A percentile compares a stretch with the other conserved stretches of the same genome.
Evolutionary conservation across 2,329 filamentous ascomycete species (phyloP).

Genomic region (Coniochaeta sp.): DNA sequence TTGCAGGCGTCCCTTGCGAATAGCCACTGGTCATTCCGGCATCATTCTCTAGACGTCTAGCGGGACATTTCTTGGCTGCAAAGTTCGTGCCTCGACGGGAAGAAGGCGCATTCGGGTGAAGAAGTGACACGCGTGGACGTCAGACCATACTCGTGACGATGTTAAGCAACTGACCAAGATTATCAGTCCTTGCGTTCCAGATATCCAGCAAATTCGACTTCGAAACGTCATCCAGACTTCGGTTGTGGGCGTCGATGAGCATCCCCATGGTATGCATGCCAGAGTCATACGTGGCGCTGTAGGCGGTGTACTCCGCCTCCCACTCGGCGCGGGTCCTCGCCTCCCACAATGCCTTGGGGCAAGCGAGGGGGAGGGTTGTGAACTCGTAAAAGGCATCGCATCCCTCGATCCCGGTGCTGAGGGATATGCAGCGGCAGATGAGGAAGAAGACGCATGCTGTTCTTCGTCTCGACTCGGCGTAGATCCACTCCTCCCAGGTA

Average conservation of each 20-base stretch:
- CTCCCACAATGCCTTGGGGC: neutral
- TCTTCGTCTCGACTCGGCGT: neutral
- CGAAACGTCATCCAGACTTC: neutral
- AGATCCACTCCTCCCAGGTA: slow-evolving; percentile 1
- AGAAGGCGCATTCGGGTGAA: too few species aligned
- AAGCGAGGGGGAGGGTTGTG: neutral
- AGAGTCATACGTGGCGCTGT: neutral
- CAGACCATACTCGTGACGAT: neutral
- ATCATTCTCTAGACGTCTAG: too few species aligned
- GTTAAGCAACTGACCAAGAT: neutral
- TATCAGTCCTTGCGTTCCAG: neutral
- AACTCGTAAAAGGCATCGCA: neutral
- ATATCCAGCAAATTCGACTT: neutral
- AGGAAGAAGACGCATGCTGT: neutral
- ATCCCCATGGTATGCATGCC: neutral
- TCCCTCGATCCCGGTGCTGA: neutral
- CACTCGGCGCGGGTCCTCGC: neutral
- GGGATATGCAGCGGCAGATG: slow-evolving; percentile 1
- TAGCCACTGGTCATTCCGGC: too few species aligned
- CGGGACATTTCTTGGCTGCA: too few species aligned
- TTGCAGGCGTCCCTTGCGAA: too few species aligned
- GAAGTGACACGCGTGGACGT: too few species aligned
- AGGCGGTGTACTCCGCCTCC: neutral
- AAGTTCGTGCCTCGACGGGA: too few species aligned
- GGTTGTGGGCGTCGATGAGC: neutral